Evolutionary conservation across 768 basidiomycete species (phyloP), one percentile per base, ranked within the genome.

Genomic region (Agaricus blazei): DNA sequence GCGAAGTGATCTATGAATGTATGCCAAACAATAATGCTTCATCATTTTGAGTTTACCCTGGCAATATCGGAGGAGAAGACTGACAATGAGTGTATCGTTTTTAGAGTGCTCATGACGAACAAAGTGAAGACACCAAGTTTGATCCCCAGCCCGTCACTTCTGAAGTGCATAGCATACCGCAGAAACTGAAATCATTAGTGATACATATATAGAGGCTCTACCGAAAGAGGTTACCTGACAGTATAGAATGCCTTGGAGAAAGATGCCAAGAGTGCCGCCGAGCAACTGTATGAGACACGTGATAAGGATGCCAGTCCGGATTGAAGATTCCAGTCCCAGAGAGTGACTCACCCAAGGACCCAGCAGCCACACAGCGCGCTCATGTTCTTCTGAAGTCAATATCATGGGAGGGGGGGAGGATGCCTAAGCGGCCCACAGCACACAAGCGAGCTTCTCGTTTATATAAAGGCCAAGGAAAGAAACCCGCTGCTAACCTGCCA

Each of bases 1-100:
- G 59, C 61, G 55, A 71, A 69, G 40, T 64, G 59, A 4, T 60
- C 48, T 37, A 72, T 65, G 27, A 62, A 64, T 41, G 64, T 59
- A 26, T 69, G 66, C 71, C 71, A 72, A 4, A 67, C 52, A 9
- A 66, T 45, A 27, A 63, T 64, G 57, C 69, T 72, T 51, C n/a
- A 26, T n/a, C 29, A 52, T 48, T 26, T 19, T 19, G 41, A 44
- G 34, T 29, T 36, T 44, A 9, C 36, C 42, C 6, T 6, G 45
- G 29, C 12, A 28, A 43, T 34, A 44, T 41, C 11, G 26, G 26
- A 3, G 37, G 36, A 55, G 27, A 14, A 9, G 11, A 63, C 67
- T 47, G 44, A 70, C 71, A 70, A 64, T 4, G 64, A 60, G 41
- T 72, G 71, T 15, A 67, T 65, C 4, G 69, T 61, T 58, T 70